Percentiles rank a stretch among this genome's conserved stretches.
Conservation (phyloP, 1,284 basidiomycete species). For the Xerocomus nothofagi region DNA sequence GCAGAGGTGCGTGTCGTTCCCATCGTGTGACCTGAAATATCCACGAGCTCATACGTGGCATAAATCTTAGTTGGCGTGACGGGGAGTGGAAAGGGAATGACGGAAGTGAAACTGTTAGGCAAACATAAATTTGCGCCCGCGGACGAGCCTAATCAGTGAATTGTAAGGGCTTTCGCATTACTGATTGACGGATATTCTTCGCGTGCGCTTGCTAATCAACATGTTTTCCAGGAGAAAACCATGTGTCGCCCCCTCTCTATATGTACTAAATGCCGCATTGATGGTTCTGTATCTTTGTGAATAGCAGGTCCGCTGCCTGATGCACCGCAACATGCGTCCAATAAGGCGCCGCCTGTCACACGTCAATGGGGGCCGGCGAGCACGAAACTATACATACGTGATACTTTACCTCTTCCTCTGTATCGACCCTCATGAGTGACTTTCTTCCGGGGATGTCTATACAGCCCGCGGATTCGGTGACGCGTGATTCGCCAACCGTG, state of each 20-base stretch:
- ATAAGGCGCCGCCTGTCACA: slow-evolving; percentile 15
- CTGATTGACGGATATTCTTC: not conserved
- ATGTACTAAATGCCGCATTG: slow-evolving; percentile 29
- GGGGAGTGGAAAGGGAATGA: slow-evolving; percentile 92
- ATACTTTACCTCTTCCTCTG: slow-evolving; percentile 21
- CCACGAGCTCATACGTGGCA: slow-evolving; percentile 25
- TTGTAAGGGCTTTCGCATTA: slow-evolving; percentile 11
- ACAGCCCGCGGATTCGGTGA: slow-evolving; percentile 34
- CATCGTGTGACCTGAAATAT: slow-evolving; percentile 18
- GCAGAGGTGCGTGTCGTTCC: slow-evolving; percentile 61
- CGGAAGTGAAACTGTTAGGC: slow-evolving; percentile 66
- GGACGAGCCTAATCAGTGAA: slow-evolving; percentile 40
- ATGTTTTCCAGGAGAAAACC: slow-evolving; percentile 9
- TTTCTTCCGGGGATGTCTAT: slow-evolving; percentile 20
- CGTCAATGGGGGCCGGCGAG: slow-evolving; percentile 15
- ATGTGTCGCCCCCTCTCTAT: slow-evolving; percentile 22
- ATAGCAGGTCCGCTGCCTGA: slow-evolving; percentile 27
- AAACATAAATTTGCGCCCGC: slow-evolving; percentile 79
- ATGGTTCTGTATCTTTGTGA: slow-evolving; percentile 29
- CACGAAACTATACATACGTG: slow-evolving; percentile 33
- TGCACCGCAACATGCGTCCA: slow-evolving; percentile 7
- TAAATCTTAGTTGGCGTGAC: slow-evolving; percentile 83
- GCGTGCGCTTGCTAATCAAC: slow-evolving; percentile 7
- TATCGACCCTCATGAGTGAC: slow-evolving; percentile 26
- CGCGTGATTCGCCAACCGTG: slow-evolving; percentile 19